A percentile compares a stretch with the other conserved stretches of the same genome.
Conservation (phyloP, 129 eudicot species). For the Centella asiatica region DNA sequence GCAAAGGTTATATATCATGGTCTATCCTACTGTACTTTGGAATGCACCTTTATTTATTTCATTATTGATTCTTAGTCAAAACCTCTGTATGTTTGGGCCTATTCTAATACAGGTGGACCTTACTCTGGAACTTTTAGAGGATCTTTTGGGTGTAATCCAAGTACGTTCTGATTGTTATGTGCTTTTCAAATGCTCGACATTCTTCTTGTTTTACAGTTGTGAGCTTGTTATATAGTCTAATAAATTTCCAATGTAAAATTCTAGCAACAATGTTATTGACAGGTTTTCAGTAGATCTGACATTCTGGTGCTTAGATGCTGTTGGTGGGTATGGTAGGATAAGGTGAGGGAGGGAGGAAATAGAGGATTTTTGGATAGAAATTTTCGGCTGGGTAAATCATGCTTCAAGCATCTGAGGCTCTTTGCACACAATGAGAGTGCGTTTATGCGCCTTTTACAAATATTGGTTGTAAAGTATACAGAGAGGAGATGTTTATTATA, state of each 20-base stretch:
- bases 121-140: slow-evolving; percentile 84
- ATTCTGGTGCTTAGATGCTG: too few relatives aligned
- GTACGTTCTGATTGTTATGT: slow-evolving; percentile 19
- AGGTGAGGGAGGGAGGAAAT: too few relatives aligned
- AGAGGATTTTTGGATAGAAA: too few relatives aligned
- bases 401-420: too few relatives aligned
- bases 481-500: too few relatives aligned
- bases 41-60: slow-evolving; percentile 2
- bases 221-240: background rate
- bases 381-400: too few relatives aligned
- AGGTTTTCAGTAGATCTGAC: too few relatives aligned
- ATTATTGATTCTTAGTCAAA: slow-evolving; percentile 6
- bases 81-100: background rate
- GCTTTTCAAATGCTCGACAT: background rate
- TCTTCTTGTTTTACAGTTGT: background rate
- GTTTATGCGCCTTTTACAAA: too few relatives aligned
- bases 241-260: background rate
- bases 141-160: slow-evolving; percentile 85
- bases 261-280: too few relatives aligned
- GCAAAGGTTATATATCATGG: slow-evolving; percentile 49
- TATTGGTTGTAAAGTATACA: too few relatives aligned
- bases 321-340: too few relatives aligned
- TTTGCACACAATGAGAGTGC: too few relatives aligned
- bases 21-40: background rate
- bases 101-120: slow-evolving; percentile 60